A percentile compares a stretch with the other conserved stretches of the same genome.
Evolutionary conservation across 768 basidiomycete genomes (phyloP).

Genomic region (Steccherinum ochraceum): DNA sequence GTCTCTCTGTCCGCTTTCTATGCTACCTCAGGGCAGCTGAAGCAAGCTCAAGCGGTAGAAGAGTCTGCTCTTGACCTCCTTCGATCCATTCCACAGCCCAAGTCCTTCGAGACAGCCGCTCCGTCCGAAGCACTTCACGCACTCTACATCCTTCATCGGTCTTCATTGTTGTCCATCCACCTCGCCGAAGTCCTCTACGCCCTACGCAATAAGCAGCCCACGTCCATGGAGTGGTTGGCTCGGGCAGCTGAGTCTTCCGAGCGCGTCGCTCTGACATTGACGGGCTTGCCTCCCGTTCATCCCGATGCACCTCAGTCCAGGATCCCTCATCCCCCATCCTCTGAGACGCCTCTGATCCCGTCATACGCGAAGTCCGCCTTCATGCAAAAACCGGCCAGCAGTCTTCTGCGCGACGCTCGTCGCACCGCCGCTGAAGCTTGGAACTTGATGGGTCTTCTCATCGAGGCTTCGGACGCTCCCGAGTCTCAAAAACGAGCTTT

Average conservation of each 20-base stretch:
- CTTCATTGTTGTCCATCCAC: slow-evolving; percentile 67
- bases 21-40: slow-evolving; percentile 50
- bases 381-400: slow-evolving; percentile 49
- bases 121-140: slow-evolving; percentile 58
- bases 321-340: slow-evolving; percentile 31
- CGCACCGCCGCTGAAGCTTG: slow-evolving; percentile 70
- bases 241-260: slow-evolving; percentile 66
- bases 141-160: slow-evolving; percentile 64
- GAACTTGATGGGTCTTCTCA: slow-evolving; percentile 64
- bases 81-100: slow-evolving; percentile 44
- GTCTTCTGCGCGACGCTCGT: slow-evolving; percentile 61
- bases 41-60: slow-evolving; percentile 50
- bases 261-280: slow-evolving; percentile 50
- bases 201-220: slow-evolving; percentile 29
- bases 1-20: slow-evolving; percentile 71
- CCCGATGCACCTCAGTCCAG: slow-evolving; percentile 28
- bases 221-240: slow-evolving; percentile 50
- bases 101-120: slow-evolving; percentile 36
- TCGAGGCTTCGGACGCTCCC: slow-evolving; percentile 33
- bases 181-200: slow-evolving; percentile 67
- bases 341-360: slow-evolving; percentile 34
- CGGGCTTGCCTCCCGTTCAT: slow-evolving; percentile 32
- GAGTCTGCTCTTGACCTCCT: slow-evolving; percentile 50
- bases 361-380: slow-evolving; percentile 40
- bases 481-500: slow-evolving; percentile 37